Evolutionary conservation across 1,284 basidiomycete genomes (phyloP), one percentile per base, ranked within the genome.

Genomic region (Ustilago tritici): DNA sequence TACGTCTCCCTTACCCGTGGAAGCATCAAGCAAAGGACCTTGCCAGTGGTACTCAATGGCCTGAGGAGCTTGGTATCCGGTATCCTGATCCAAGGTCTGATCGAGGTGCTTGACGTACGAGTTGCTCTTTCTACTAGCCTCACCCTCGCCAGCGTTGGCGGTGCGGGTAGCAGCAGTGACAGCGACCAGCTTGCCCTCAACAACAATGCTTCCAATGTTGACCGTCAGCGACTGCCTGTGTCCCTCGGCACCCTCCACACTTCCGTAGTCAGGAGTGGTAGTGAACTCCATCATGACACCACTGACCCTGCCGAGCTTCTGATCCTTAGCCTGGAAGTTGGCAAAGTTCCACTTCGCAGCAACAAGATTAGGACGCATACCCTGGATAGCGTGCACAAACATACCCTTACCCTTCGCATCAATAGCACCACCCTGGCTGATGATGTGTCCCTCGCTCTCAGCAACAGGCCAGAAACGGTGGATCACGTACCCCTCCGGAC

Each of bases 371-470:
- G 95, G 95, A 11, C 95, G 91, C 95, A 99, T 98, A 82, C 95
- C 96, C 87, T 99, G 97, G 86, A 99, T 96, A 34, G 97, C 96
- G 87, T 97, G 94, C 28, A 97, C 90, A 85, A 98, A 93, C 91
- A 95, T 93, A 43, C 93, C 95, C n/a, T 91, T 89, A 49, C 94
- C 95, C 41, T 90, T 89, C 49, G 92, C 89, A 46, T 90, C 86
- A 67, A 90, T 88, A 17, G 92, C 82, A 61, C 90, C 87, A 41
- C 95, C 95, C 55, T 92, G 90, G 78, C 89, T 86, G 65, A 94
- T 90, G 84, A 98, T 86, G 76, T 91, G 89, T 1, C 95, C 95
- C 68, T 69, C 88, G 57, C 89, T 91, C 66, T 88, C 83, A 71
- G 90, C 89, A 36, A 78, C 65, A 40, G 81, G 84, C 82, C 82